Evolutionary conservation across 2,329 filamentous ascomycete genomes (phyloP).

Genomic region (Hypoxylon sp.): DNA sequence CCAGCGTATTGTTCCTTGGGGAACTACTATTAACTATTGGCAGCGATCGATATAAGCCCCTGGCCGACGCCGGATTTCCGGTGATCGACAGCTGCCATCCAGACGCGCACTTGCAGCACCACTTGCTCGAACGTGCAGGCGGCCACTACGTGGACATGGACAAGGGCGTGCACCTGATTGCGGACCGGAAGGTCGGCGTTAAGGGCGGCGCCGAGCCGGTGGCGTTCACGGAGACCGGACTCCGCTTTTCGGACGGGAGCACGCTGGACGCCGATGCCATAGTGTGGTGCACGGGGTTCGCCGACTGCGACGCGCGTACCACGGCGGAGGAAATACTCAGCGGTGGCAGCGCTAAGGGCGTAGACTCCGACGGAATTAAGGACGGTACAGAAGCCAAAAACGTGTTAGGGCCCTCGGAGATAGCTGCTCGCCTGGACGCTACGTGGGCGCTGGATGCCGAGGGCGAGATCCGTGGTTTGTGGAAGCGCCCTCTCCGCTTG

Average conservation of each 20-base stretch:
- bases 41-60: constrained; percentile 49
- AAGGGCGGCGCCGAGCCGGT: constrained; percentile 50
- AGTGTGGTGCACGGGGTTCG: constrained; percentile 57
- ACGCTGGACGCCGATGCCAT: constrained; percentile 53
- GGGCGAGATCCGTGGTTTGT: constrained; percentile 57
- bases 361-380: not conserved
- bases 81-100: constrained; percentile 51
- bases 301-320: constrained; percentile 48
- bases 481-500: constrained; percentile 51
- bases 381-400: not conserved
- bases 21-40: not conserved
- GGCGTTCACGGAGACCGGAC: constrained; percentile 49
- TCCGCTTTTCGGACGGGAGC: constrained; percentile 53
- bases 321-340: constrained; percentile 49
- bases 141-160: constrained; percentile 58
- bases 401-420: constrained; percentile 45
- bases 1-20: too few relatives aligned
- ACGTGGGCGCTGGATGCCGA: constrained; percentile 58
- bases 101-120: constrained; percentile 44
- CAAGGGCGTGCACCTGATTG: constrained; percentile 48
- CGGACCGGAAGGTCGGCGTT: constrained; percentile 49
- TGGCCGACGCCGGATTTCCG: constrained; percentile 53
- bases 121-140: constrained; percentile 54
- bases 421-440: constrained; percentile 52
- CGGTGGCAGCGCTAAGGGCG: constrained; percentile 8